Base-by-base conservation (phyloP, 345 rosid species). In the Mercurialis annua region DNA sequence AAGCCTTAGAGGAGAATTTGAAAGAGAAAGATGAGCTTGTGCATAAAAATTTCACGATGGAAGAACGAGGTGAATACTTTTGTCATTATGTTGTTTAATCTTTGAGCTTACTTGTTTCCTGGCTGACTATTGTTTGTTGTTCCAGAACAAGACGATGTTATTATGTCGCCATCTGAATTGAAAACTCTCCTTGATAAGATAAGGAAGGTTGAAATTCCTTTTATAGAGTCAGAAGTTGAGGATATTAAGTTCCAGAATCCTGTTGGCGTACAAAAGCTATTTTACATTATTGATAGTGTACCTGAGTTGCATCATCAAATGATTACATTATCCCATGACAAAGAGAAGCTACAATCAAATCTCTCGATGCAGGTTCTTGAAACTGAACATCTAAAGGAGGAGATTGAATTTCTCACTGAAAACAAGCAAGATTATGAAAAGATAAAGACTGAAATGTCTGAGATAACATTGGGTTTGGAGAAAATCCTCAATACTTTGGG, bases 171-270 rank as follows among this genome's bases (percentile, higher is more conserved):
- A 43, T 75, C 84, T 20, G 81, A 89, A 55, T 48, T 78, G 64
- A 84, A 74, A 71, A 76, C 69, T 40, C 90, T 92, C 57, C 55
- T 83, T 59, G 84, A 86, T 36, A 92, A 85, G 81, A 72, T 86
- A 36, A 69, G 71, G 72, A 76, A 34, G 66, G 67, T 83, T 53
- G 86, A 84, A 63, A 62, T 82, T 77, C 79, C 88, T 66, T 69
- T 44, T 59, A 70, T 70, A 34, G 79, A 78, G 67, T 54, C 73
- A 49, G 77, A 69, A 31, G 59, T 67, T 40, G 79, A 77, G 68
- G 81, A 73, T 40, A 49, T 73, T 20, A 83, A 78, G 67, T 59
- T 77, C 68, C 74, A 68, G 30, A 58, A 66, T 76, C 73, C 87
- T 54, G 72, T 71, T 55, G 66, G 81, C 74, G 76, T 82, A 33